Conservation (phyloP, 345 rosid species). For the Moringa oleifera region DNA sequence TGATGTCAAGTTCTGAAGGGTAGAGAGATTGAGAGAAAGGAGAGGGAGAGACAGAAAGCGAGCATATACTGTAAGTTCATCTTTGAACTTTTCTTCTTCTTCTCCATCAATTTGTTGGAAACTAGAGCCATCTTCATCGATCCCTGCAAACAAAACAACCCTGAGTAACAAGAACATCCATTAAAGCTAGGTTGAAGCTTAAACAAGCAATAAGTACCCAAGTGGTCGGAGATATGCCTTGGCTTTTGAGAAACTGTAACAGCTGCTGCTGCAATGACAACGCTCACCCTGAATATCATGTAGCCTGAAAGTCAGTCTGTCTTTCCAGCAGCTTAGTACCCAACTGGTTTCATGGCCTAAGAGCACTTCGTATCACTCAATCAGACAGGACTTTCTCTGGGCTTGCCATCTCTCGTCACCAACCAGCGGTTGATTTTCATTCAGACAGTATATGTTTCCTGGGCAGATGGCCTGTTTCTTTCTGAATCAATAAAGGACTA, state of each 20-base stretch:
- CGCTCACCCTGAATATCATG: constrained; percentile 30
- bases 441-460: not conserved
- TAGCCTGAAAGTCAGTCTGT: not conserved
- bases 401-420: constrained; percentile 20
- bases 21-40: too few relatives aligned
- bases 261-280: constrained; percentile 28
- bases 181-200: not conserved
- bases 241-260: constrained; percentile 12
- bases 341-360: too few relatives aligned
- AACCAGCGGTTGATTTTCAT: constrained; percentile 15
- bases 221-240: not conserved
- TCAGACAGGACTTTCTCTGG: constrained; percentile 1
- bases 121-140: constrained; percentile 2
- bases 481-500: too few relatives aligned
- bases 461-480: too few relatives aligned
- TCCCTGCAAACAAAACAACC: too few relatives aligned
- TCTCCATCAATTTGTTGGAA: constrained; percentile 1
- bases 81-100: constrained; percentile 6
- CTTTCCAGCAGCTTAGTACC: too few relatives aligned
- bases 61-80: not conserved
- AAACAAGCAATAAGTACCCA: constrained; percentile 9
- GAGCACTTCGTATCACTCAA: not conserved
- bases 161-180: not conserved
- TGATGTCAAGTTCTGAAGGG: too few relatives aligned
- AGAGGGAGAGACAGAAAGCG: too few relatives aligned